Conservation (phyloP, 1,139 yeast species). For the Yamadazyma triangularis region DNA sequence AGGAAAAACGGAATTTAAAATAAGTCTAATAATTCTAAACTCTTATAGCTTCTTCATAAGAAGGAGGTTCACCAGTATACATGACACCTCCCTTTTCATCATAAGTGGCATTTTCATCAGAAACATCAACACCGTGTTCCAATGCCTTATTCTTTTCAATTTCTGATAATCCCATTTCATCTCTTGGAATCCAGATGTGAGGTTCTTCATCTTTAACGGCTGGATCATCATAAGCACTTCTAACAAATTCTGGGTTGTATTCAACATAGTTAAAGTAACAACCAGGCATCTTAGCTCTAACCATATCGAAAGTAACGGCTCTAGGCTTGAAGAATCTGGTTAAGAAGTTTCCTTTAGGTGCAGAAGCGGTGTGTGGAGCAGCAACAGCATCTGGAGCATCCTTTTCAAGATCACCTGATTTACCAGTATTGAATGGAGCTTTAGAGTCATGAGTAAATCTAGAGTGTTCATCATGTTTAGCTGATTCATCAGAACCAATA, state of each 20-base stretch:
- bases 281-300: slow-evolving; percentile 37
- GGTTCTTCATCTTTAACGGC: slow-evolving; percentile 58
- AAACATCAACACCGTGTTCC: slow-evolving; percentile 51
- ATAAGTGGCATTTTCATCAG: slow-evolving; percentile 53
- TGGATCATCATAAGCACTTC: slow-evolving; percentile 64
- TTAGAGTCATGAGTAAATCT: slow-evolving; percentile 9
- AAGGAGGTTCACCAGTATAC: slow-evolving; percentile 64
- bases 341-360: slow-evolving; percentile 24
- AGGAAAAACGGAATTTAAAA: too few relatives aligned
- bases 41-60: slow-evolving; percentile 41
- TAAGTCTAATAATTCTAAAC: too few relatives aligned
- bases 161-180: slow-evolving; percentile 64
- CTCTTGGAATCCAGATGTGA: slow-evolving; percentile 66
- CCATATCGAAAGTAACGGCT: slow-evolving; percentile 33
- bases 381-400: slow-evolving; percentile 9
- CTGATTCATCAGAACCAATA: slow-evolving; percentile 17
- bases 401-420: slow-evolving; percentile 7
- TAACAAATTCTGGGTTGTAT: slow-evolving; percentile 37
- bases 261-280: slow-evolving; percentile 40
- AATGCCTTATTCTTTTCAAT: slow-evolving; percentile 56
- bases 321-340: slow-evolving; percentile 40
- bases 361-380: slow-evolving; percentile 6
- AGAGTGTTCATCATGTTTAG: slow-evolving; percentile 12
- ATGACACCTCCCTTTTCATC: slow-evolving; percentile 51
- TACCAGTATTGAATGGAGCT: slow-evolving; percentile 6